Percentiles rank a stretch among this genome's conserved stretches.
Evolutionary conservation across 495 filamentous ascomycete genomes (phyloP).

Genomic region (Penicillium bovifimosum): DNA sequence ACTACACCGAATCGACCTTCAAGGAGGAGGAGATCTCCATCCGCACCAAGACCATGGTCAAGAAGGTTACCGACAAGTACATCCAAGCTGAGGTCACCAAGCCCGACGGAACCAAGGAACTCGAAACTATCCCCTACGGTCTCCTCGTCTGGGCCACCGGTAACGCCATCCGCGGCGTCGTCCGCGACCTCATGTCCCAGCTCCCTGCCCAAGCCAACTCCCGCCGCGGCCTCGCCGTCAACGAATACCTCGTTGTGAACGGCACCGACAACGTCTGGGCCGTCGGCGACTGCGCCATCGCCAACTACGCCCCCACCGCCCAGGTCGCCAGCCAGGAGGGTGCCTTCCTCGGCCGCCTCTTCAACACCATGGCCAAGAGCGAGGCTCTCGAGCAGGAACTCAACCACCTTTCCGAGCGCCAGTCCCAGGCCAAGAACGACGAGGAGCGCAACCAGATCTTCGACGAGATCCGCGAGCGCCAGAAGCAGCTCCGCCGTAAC

Average conservation of each 20-base stretch:
- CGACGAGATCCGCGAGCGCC: conserved; percentile 71
- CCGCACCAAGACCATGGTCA: conserved; percentile 98
- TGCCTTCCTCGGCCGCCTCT: conserved; percentile 86
- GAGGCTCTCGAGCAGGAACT: conserved; percentile 72
- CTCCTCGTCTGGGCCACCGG: conserved; percentile 98
- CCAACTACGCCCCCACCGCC: conserved; percentile 95
- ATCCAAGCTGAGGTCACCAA: conserved; percentile 85
- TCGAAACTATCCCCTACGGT: conserved; percentile 84
- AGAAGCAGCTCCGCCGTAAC: conserved; percentile 79
- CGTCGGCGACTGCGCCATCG: conserved; percentile 82
- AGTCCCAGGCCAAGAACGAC: conserved; percentile 56
- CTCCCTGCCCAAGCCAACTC: conserved; percentile 94
- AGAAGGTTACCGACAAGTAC: conserved; percentile 89
- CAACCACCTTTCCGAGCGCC: conserved; percentile 52
- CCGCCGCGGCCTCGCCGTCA: conserved; percentile 88
- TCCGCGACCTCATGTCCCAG: conserved; percentile 85
- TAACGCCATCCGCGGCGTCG: conserved; percentile 82
- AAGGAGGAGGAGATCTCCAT: conserved; percentile 97
- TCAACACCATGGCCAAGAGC: conserved; percentile 96
- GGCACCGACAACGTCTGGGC: conserved; percentile 96
- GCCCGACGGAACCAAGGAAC: conserved; percentile 79
- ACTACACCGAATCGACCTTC: conserved; percentile 98
- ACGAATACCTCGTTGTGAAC: conserved; percentile 98
- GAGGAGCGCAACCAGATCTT: conserved; percentile 52
- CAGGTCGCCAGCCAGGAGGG: conserved; percentile 97